Conservation (phyloP, 768 basidiomycete genomes). For the Tulasnella sp. region DNA sequence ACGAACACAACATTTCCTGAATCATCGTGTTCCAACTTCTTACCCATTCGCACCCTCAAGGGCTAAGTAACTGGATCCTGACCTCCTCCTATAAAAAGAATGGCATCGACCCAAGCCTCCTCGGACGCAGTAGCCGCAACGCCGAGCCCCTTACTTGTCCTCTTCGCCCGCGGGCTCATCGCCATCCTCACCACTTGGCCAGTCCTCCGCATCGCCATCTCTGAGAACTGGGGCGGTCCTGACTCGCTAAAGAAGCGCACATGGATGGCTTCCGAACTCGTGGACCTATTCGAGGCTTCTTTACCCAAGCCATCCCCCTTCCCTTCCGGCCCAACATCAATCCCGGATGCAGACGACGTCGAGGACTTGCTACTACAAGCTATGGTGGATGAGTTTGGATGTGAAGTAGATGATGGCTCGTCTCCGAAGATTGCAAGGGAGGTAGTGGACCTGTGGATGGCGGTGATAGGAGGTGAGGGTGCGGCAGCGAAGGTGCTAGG, state of each 20-base stretch:
- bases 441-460: slow-evolving; percentile 53
- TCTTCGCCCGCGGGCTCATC: slow-evolving; percentile 81
- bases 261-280: slow-evolving; percentile 74
- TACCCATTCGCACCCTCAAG: too few species aligned
- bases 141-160: slow-evolving; percentile 32
- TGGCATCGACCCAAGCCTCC: slow-evolving; percentile 29
- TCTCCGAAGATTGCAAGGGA: slow-evolving; percentile 63
- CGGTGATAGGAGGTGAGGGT: slow-evolving; percentile 27
- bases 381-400: slow-evolving; percentile 82
- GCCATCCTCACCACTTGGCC: slow-evolving; percentile 78
- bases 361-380: slow-evolving; percentile 74
- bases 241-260: slow-evolving; percentile 59
- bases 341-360: slow-evolving; percentile 62
- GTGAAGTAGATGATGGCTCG: slow-evolving; percentile 74
- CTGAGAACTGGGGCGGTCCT: slow-evolving; percentile 79
- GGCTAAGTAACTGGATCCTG: too few species aligned
- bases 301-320: background rate
- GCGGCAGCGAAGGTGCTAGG: slow-evolving; percentile 38
- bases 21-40: too few species aligned
- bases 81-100: too few species aligned
- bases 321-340: slow-evolving; percentile 16
- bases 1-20: background rate
- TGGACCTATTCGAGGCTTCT: slow-evolving; percentile 49
- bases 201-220: slow-evolving; percentile 74
- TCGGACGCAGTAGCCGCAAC: slow-evolving; percentile 16